Base-by-base conservation (phyloP, 2,329 filamentous ascomycete genomes). In the Clathrospora elynae region DNA sequence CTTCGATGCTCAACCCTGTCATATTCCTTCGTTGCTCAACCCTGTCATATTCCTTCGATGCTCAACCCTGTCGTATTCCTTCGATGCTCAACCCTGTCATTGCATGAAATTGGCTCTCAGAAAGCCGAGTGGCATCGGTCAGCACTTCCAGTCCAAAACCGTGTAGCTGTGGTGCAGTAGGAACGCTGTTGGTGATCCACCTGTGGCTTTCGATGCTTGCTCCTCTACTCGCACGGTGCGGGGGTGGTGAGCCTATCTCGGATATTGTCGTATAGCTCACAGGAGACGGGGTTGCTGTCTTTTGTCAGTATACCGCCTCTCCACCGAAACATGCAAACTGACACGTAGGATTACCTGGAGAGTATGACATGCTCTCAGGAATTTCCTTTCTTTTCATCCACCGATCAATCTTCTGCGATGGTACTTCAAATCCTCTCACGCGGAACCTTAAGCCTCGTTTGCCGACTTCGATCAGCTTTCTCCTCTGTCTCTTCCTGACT, bases 321-420 rank as follows among this genome's bases (percentile, higher is more conserved):
- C 8, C 10, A 20, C 12, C 18, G 9, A 8, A 18, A 29, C 8
- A n/a, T 2, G 11, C 17, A 33, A 19, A 51, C 53, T 53, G 52
- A 61, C 53, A 46, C 53, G 42, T 49, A 23, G 42, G 49, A 3
- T 51, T 51, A 35, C 44, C 54, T 12, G 53, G 53, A 7, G 46
- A 36, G 39, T 61, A 59, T 17, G 48, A 28, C 19, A 24, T 19
- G 33, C 45, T 57, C 2, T 52, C 39, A n/a, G 25, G 4, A 8
- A 62, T 46, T 3, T 31, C 29, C 9, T 61, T 32, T 5, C 40
- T 23, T 14, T 49, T 57, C 53, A 57, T 62, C 57, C 49, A 61
- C n/a, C 55, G 45, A 2, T 52, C 43, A 17, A 61, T 57, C 37
- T 57, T 59, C 24, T 50, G 38, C n/a, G 19, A 40, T 13, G 53